Evolutionary conservation across 1,284 basidiomycete genomes (phyloP), one percentile per base, ranked within the genome.

Genomic region (Papiliotrema nemorosa): DNA sequence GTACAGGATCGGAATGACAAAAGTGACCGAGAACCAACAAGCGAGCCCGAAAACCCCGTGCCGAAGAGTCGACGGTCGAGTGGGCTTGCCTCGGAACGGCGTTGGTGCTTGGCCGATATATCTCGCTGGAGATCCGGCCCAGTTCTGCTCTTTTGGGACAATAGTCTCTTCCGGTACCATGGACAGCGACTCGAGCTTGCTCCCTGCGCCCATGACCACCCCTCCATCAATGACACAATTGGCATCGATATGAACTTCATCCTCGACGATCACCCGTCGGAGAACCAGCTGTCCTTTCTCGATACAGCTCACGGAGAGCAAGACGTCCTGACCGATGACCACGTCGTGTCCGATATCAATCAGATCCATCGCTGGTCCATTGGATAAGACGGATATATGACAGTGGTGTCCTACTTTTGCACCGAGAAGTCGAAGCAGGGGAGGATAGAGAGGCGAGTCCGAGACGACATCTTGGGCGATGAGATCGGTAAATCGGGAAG

Each of bases 321-420:
- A 10, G 45, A 47, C 45, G 26, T 47, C 45, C 25, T 47, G 37
- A 36, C 35, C 45, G 13, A 47, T 25, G 4, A 47, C 45, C 21
- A 47, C 45, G 20, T 47, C 45, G 45, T 47, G 25, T 13, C 45
- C 45, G n/a, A 47, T 47, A 3, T 16, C n/a, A 5, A 47, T 12
- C 22, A 47, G 14, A 27, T 39, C 36, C 12, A 47, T 20, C 14
- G 22, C 24, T 10, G 45, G 34, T 25, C 35, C 45, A 27, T 18
- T 35, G 16, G 31, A 20, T 22, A 47, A 16, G 4, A 36, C 18
- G n/a, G 22, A 22, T 14, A 47, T 13, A 21, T 47, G 45, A 22
- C 45, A 36, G 45, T 38, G 18, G 4, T 18, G 10, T 5, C 45
- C 45, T 18, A 47, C 21, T 26, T 47, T 37, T 3, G 34, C 45